Percentiles rank a stretch among this genome's conserved stretches.
Conservation (phyloP, 306 rosid genomes). For the Inga laurina region DNA sequence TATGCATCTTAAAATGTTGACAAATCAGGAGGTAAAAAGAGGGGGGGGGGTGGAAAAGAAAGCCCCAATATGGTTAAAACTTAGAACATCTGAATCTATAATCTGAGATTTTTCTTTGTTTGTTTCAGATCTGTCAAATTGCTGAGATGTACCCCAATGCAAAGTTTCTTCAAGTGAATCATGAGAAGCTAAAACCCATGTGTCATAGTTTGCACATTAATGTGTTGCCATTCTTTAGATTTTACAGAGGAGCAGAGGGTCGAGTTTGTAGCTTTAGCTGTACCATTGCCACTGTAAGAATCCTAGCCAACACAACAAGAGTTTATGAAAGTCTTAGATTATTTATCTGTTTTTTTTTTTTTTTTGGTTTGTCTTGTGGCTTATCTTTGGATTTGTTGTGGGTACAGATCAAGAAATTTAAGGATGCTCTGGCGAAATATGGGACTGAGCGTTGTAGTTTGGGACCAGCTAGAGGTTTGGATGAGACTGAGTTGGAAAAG, state of each 20-base stretch:
- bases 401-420: slow-evolving; percentile 78
- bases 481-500: slow-evolving; percentile 57
- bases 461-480: slow-evolving; percentile 74
- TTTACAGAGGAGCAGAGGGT: slow-evolving; percentile 83
- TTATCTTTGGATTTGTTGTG: not conserved
- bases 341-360: not conserved
- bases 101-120: not conserved
- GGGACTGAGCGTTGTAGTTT: slow-evolving; percentile 62
- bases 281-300: slow-evolving; percentile 78
- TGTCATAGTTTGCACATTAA: slow-evolving; percentile 68
- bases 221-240: slow-evolving; percentile 85
- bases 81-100: not conserved
- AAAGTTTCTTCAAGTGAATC: slow-evolving; percentile 67
- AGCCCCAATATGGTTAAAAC: not conserved
- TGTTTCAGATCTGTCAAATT: slow-evolving; percentile 76
- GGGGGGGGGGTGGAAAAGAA: not conserved
- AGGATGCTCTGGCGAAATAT: slow-evolving; percentile 68
- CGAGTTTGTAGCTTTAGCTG: slow-evolving; percentile 84
- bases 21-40: too few species aligned
- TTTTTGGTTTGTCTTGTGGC: not conserved
- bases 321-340: not conserved
- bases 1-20: not conserved
- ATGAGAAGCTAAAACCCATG: slow-evolving; percentile 70
- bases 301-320: not conserved
- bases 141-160: slow-evolving; percentile 69